These are phyloP conservation scores for Ophiostoma ulmi DNA, from an alignment of 2,329 filamentous ascomycete genomes.

Conservation along the genomic window DNA sequence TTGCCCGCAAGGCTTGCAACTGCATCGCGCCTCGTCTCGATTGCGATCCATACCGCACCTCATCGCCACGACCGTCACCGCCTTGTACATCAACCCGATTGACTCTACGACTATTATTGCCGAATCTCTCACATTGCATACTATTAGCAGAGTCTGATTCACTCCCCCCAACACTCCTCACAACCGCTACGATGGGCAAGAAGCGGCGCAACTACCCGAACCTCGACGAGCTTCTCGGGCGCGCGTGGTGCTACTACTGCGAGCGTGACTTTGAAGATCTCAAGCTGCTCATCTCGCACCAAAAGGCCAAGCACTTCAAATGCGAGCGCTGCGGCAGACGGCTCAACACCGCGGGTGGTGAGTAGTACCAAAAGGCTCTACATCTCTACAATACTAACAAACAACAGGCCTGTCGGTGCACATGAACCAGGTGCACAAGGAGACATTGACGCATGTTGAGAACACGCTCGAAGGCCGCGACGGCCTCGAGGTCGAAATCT, in stretches of 20 bases:
- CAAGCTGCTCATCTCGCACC: constrained; percentile 93
- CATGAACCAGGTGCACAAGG: constrained; percentile 98
- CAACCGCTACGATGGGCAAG: constrained; percentile 63
- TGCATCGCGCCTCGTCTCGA: constrained; percentile 7
- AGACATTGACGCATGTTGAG: constrained; percentile 78
- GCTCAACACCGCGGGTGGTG: constrained; percentile 91
- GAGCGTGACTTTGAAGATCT: constrained; percentile 97
- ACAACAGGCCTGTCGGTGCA: constrained; percentile 80
- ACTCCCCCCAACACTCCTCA: neutral
- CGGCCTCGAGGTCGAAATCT: constrained; percentile 88
- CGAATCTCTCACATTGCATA: neutral
- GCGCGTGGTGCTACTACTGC: constrained; percentile 98
- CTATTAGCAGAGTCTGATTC: neutral
- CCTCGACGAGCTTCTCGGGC: constrained; percentile 78
- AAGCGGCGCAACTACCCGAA: constrained; percentile 84
- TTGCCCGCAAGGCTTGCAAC: constrained; percentile 9
- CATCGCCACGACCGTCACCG: neutral
- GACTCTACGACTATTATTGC: neutral
- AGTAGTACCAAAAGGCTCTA: constrained; percentile 30
- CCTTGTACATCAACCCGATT: neutral
- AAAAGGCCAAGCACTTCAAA: constrained; percentile 99
- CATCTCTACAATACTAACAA: neutral
- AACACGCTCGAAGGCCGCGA: constrained; percentile 86
- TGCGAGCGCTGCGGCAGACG: constrained; percentile 85
- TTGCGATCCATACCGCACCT: constrained; percentile 8